A percentile compares a stretch with the other conserved stretches of the same genome.
These are phyloP conservation scores for Tetrahymena borealis DNA, from an alignment of 73 alveolate species.

Conservation along the genomic window DNA sequence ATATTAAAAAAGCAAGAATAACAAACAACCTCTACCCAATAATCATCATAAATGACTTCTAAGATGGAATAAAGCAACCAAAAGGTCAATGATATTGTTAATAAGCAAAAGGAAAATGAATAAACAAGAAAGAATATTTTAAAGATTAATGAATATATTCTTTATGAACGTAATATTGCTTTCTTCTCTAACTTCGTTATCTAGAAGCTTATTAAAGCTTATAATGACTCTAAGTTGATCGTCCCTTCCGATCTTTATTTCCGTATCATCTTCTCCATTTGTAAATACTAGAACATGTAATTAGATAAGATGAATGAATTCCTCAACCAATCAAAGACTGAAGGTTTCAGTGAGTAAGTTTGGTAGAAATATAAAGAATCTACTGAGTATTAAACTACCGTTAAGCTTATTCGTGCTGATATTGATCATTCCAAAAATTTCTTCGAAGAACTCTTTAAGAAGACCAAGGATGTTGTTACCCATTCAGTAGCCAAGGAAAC, in stretches of 20 bases:
- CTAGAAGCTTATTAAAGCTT: slow-evolving; percentile 16
- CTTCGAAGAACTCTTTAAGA: neutral
- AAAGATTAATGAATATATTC: slow-evolving; percentile 21
- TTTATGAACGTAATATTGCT: slow-evolving; percentile 42
- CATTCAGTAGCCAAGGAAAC: neutral
- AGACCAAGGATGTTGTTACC: neutral
- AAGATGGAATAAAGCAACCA: neutral
- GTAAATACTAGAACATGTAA: slow-evolving; percentile 29
- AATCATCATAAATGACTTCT: neutral
- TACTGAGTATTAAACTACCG: slow-evolving; percentile 4
- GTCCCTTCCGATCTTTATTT: slow-evolving; percentile 16
- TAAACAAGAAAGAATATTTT: slow-evolving; percentile 38
- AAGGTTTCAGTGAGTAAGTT: slow-evolving; percentile 19
- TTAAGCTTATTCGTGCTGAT: neutral
- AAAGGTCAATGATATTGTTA: slow-evolving; percentile 25
- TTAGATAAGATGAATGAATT: slow-evolving; percentile 33
- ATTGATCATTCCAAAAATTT: neutral
- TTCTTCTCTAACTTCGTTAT: slow-evolving; percentile 39
- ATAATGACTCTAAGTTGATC: neutral
- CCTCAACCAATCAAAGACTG: slow-evolving; percentile 16
- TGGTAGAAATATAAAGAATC: slow-evolving; percentile 43
- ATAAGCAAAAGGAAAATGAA: slow-evolving; percentile 32
- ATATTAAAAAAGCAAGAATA: neutral
- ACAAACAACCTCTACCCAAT: neutral
- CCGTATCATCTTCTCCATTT: slow-evolving; percentile 25